These are phyloP conservation scores for Dendrothele bispora DNA, from an alignment of 768 basidiomycete genomes.

Conservation along the genomic window DNA sequence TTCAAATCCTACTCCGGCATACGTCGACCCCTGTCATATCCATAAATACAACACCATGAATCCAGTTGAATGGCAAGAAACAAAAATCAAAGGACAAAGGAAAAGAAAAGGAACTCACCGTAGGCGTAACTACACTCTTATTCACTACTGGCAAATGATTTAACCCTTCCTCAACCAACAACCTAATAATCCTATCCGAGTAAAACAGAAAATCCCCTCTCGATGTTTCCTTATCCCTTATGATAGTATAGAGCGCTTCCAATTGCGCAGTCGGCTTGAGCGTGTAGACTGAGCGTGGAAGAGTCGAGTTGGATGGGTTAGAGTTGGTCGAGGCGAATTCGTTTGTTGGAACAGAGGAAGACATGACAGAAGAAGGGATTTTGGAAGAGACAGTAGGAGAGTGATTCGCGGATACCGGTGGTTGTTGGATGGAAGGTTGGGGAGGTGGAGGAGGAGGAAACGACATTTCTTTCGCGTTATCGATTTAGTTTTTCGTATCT, in stretches of 20 bases:
- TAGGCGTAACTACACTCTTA: constrained; percentile 80
- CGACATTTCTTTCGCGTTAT: no score
- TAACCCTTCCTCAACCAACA: constrained; percentile 81
- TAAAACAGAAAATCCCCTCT: constrained; percentile 97
- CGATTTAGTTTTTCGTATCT: no score
- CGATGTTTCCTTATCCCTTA: constrained; percentile 82
- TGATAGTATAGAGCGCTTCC: constrained; percentile 94
- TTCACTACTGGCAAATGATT: constrained; percentile 80
- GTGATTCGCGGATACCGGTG: no score
- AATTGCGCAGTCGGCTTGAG: constrained; percentile 90
- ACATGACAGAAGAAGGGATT: no score
- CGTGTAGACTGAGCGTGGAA: constrained; percentile 85
- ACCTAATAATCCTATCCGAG: constrained; percentile 85
- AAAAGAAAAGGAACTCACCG: constrained; percentile 44
- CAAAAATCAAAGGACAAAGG: constrained; percentile 3
- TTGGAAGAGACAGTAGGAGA: no score
- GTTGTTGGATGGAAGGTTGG: no score
- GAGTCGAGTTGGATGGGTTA: constrained; percentile 15
- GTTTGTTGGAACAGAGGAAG: no score
- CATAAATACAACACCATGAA: constrained; percentile 2
- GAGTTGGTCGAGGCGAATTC: no score
- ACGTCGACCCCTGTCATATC: constrained; percentile 63
- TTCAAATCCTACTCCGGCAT: constrained; percentile 92
- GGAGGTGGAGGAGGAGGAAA: no score
- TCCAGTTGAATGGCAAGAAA: neutral